Base-by-base conservation (phyloP, 495 filamentous ascomycete genomes). In the Amniculicola lignicola region DNA sequence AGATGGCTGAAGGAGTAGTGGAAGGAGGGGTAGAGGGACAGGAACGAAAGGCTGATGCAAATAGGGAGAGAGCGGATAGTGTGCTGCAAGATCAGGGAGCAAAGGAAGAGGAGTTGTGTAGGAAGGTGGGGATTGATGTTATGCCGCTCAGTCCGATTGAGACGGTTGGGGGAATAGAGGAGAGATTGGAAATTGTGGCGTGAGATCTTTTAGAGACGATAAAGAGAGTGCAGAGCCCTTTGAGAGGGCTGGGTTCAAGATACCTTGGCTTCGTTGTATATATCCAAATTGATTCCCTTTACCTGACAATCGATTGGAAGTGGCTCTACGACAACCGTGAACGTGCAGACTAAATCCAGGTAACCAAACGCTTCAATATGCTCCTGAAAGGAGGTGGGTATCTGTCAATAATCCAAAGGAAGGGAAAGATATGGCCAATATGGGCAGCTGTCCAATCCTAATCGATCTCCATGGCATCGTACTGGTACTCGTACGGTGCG, bases 381-480 rank as follows among this genome's bases (percentile, higher is more conserved):
- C n/a, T n/a, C n/a, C n/a, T n/a, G n/a, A n/a, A n/a, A n/a, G n/a
- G n/a, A n/a, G n/a, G n/a, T n/a, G n/a, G n/a, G n/a, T n/a, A n/a
- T n/a, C n/a, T n/a, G n/a, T n/a, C n/a, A n/a, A n/a, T n/a, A n/a
- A n/a, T n/a, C n/a, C n/a, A n/a, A n/a, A n/a, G n/a, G n/a, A n/a
- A n/a, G n/a, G n/a, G n/a, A n/a, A n/a, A n/a, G n/a, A n/a, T n/a
- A n/a, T n/a, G n/a, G n/a, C n/a, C n/a, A n/a, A n/a, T n/a, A n/a
- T n/a, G n/a, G n/a, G n/a, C n/a, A n/a, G n/a, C n/a, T n/a, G n/a
- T n/a, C n/a, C n/a, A n/a, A n/a, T n/a, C n/a, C 18, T 35, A 52
- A 19, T 60, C 57, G 16, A 60, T 81, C 57, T 85, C 82, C 82
- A 85, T 85, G 0, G 80, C 82, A 59, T 84, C 81, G 16, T 79